Base-by-base conservation (phyloP, 176 grass and related monocot genomes). In the Puccinellia tenuiflora region DNA sequence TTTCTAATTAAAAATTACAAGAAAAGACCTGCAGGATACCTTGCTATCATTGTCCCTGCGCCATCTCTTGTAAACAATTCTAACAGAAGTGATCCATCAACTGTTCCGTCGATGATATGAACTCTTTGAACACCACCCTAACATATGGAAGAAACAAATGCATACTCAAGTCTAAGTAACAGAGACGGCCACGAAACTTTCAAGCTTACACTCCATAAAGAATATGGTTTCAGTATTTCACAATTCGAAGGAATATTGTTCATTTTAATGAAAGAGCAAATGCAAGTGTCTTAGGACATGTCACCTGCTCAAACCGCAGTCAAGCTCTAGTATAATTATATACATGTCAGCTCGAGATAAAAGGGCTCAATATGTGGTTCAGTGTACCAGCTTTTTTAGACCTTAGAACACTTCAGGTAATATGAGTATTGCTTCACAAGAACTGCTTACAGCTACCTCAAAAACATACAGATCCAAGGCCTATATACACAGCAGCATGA, bases 31-130 rank as follows among this genome's bases (percentile, higher is more conserved):
- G 29, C 15, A 83, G 11, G 68, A 79, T 83, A 98, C 96, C 92
- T 91, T 69, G 96, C 96, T 59, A 98, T 90, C 96, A 98, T 98
- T 77, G 92, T 98, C 78, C 96, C 92, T 15, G 90, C 85, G 45
- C 96, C 96, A 93, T 98, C 96, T 91, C 96, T 94, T 45, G 96
- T 95, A 93, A 95, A 98, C 77, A 98, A 85, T 88, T 98, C 96
- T 85, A 98, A 88, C 68, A 98, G 87, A 51, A 98, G 79, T 53
- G 90, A 88, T 73, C 96, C 96, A 88, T 92, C 81, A 71, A 88
- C 82, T 45, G 82, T 93, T 71, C 92, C 96, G 84, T 98, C 91
- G 48, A 98, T 80, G 83, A 98, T 93, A 81, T 98, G 96, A 86
- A 95, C 96, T 86, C 96, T 91, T 88, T 98, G 96, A 70, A 95